Base-by-base conservation (phyloP, 345 rosid species). In the Luvunga scandens region DNA sequence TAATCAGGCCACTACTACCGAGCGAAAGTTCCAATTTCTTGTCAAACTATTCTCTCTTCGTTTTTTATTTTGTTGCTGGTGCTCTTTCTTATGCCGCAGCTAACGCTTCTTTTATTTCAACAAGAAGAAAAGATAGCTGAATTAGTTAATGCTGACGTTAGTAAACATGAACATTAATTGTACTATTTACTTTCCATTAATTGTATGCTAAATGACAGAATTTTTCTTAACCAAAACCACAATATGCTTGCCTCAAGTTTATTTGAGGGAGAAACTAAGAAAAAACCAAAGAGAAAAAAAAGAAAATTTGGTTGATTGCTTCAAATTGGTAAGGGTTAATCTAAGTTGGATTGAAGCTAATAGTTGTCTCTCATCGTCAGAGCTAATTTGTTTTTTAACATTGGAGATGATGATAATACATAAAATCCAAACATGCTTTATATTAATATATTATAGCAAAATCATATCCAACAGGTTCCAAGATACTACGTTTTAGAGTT, bases 401-500 rank as follows among this genome's bases (percentile, higher is more conserved):
- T 5, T 45, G 50, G 50, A 13, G 18, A 45, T 45, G 18, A 45
- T 12, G 18, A 13, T 45, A 45, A 45, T 45, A 45, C 50, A 13
- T 45, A 12, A 45, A 4, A 12, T 45, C 13, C 50, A 45, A 45
- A 45, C 18, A 45, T 45, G 50, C 50, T 45, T 59, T 22, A 6
- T 55, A 6, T n/a, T 22, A 59, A 59, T 24, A 59, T 8, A n/a
- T 24, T 59, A n/a, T 2, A 60, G 13, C 28, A 9, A 60, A 60
- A 21, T 27, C 30, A 30, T 64, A 27, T 64, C 14, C 18, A 30
- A 30, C 18, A 25, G 7, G 19, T 64, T 64, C 36, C 67, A 30
- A 64, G 19, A 71, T 45, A 24, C 73, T 2, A 45, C 73, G 45
- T 69, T 42, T 69, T 2, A 69, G 57, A 45, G 73, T 69, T 69